Evolutionary conservation across 2,329 filamentous ascomycete species (phyloP).

Genomic region (Tolypocladium endophyticum): DNA sequence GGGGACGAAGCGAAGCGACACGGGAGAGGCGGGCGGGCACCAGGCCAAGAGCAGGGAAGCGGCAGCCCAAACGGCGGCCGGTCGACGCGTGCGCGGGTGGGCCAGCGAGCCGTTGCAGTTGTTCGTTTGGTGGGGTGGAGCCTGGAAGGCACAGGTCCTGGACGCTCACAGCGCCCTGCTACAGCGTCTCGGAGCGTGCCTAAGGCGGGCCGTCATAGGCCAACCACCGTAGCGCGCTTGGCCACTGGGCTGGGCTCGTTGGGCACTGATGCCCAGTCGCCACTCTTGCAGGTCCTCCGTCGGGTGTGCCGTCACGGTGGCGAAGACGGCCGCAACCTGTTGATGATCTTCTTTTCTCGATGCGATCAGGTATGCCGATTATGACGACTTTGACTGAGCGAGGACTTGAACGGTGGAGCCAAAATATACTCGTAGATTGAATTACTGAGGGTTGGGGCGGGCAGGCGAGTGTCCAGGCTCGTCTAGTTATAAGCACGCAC

Average conservation of each 20-base stretch:
- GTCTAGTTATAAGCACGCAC: neutral
- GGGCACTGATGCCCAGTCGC: neutral
- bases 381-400: neutral
- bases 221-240: neutral
- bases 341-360: neutral
- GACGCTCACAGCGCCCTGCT: neutral
- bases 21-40: neutral
- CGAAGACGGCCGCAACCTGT: neutral
- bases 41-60: neutral
- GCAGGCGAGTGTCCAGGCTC: neutral
- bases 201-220: neutral
- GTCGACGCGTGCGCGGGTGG: neutral
- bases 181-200: neutral
- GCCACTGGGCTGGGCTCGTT: neutral
- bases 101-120: conserved; percentile 1
- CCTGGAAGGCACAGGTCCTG: neutral
- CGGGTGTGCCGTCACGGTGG: neutral
- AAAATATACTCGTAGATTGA: neutral
- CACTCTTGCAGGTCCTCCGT: neutral
- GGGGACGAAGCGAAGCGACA: neutral
- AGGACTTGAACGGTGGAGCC: neutral
- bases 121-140: neutral
- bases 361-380: neutral
- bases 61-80: neutral
- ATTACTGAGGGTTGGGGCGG: neutral